A percentile compares a stretch with the other conserved stretches of the same genome.
Conservation (phyloP, 2,329 filamentous ascomycete species). For the Lecanicillium sp. region DNA sequence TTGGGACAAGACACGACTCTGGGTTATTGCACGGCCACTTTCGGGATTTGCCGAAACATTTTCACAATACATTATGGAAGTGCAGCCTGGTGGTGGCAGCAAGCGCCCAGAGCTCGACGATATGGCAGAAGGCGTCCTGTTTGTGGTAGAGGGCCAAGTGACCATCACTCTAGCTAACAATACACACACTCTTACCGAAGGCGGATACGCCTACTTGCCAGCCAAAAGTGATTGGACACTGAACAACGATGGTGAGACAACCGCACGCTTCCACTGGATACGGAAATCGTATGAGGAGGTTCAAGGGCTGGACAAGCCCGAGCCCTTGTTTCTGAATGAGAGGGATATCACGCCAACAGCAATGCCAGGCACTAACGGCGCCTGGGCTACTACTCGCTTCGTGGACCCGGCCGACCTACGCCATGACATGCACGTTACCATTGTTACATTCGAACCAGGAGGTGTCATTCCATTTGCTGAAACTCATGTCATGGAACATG, state of each 20-base stretch:
- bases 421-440: conserved; percentile 7
- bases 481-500: conserved; percentile 9
- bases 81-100: conserved; percentile 5
- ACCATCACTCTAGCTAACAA: conserved; percentile 2
- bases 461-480: conserved; percentile 7
- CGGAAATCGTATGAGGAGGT: conserved; percentile 4
- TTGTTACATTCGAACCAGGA: conserved; percentile 7
- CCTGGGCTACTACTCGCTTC: conserved; percentile 7
- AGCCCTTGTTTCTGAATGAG: conserved; percentile 5
- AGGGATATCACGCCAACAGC: conserved; percentile 2
- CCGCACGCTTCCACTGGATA: conserved; percentile 7
- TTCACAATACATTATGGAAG: conserved; percentile 8
- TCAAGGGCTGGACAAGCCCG: conserved; percentile 1
- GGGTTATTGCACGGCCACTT: conserved; percentile 6
- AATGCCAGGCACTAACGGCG: conserved; percentile 5
- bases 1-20: conserved; percentile 6
- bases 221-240: conserved; percentile 7
- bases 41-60: conserved; percentile 7
- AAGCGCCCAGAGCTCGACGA: conserved; percentile 9
- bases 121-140: conserved; percentile 2
- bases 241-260: conserved; percentile 1
- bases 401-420: conserved; percentile 4
- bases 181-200: not conserved
- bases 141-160: conserved; percentile 6
- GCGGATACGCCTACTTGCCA: conserved; percentile 6